Conservation (phyloP, 208 protist genomes). For the Tritrichomonas musculus region DNA sequence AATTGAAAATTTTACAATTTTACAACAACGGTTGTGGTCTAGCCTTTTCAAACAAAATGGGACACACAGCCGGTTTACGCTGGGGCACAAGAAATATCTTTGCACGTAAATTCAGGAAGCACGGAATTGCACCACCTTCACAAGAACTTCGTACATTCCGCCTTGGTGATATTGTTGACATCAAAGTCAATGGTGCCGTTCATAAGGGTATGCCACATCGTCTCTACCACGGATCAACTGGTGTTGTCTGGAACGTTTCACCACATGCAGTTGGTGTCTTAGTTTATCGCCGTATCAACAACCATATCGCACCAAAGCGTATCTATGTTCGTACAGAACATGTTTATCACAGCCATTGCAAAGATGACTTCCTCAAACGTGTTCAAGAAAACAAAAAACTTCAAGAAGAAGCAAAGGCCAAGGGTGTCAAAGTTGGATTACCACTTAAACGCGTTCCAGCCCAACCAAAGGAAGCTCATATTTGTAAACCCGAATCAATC, state of each 20-base stretch:
- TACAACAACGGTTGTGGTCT: no score
- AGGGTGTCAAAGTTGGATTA: neutral
- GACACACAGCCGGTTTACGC: constrained; percentile 88
- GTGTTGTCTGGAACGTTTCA: constrained; percentile 97
- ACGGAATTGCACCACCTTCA: constrained; percentile 69
- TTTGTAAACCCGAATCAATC: neutral
- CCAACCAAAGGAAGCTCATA: neutral
- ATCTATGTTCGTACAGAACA: constrained; percentile 99
- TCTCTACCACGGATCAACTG: constrained; percentile 99
- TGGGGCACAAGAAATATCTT: constrained; percentile 92
- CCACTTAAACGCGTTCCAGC: constrained; percentile 13
- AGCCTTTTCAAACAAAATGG: no score
- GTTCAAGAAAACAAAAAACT: constrained; percentile 48
- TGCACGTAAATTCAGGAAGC: constrained; percentile 84
- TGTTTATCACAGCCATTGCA: constrained; percentile 75
- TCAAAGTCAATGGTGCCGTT: constrained; percentile 90
- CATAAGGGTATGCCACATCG: constrained; percentile 99
- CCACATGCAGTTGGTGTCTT: constrained; percentile 94
- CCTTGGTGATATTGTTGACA: constrained; percentile 96
- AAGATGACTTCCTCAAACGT: constrained; percentile 66
- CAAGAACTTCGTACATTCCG: constrained; percentile 91
- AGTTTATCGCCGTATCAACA: constrained; percentile 94
- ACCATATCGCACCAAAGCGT: constrained; percentile 94
- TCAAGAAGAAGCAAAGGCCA: neutral
- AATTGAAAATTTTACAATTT: no score